Base-by-base conservation (phyloP, 148 eudicot species). In the Rhododendron williamsianum region DNA sequence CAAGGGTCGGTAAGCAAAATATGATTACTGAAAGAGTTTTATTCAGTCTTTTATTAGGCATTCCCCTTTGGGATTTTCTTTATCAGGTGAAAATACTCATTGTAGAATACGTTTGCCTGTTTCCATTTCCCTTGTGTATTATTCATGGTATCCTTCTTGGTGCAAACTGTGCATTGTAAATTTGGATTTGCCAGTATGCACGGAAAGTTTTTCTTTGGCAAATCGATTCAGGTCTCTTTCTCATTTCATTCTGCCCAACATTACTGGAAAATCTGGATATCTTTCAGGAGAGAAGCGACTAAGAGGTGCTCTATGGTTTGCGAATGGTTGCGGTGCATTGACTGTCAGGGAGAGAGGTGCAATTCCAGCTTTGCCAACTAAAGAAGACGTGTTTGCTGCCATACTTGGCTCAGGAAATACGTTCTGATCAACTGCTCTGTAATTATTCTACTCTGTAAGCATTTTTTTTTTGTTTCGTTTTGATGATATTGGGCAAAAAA, bases 301-400 rank as follows among this genome's bases (percentile, higher is more conserved):
- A 36, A 90, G 95, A 89, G 98, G 94, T 35, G 98, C 95, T 63
- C 93, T 97, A 9, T 86, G 87, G 77, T 97, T 97, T 83, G 99
- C 99, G 52, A 97, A 97, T 76, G 93, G 92, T 15, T 97, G 99
- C 78, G 99, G 99, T 6, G 98, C 98, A 51, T 83, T 97, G 87
- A 97, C 99, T 6, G 99, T 97, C 73, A 92, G 88, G 48, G 98
- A 97, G 86, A 89, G 99, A 89, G 99, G 99, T 33, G 99, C 98
- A 21, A 97, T 97, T 86, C 99, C 99, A 56, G 98, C 99, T 82
- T 85, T 97, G 93, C 99, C 98, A 11, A 92, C 95, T 33, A 91
- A 86, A 90, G 90, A 90, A 87, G 93, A 92, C 16, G 98, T 94
- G 25, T 86, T 89, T 54, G 82, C 90, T 79, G 93, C 96, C 81